Evolutionary conservation across 192 early-diverging fungal species (phyloP).

Genomic region (Geranomyces variabilis): DNA sequence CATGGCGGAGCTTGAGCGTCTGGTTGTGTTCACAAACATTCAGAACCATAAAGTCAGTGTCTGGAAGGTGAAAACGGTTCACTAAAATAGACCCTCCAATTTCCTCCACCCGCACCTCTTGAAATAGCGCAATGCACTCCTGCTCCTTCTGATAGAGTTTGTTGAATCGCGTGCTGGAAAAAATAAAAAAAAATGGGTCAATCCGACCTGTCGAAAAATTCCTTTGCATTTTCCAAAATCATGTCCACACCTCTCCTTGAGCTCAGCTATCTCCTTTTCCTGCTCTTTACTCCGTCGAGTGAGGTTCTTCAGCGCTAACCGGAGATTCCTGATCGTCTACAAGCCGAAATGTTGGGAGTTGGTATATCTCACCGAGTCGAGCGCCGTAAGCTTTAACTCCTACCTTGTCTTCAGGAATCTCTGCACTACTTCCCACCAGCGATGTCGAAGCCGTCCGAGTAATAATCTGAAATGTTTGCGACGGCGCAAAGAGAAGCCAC

Average conservation of each 20-base stretch:
- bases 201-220: not conserved
- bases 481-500: too few species aligned
- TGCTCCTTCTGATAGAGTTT: slow-evolving; percentile 15
- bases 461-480: slow-evolving; percentile 3
- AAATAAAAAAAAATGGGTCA: too few species aligned
- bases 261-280: slow-evolving; percentile 3
- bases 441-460: not conserved
- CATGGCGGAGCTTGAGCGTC: slow-evolving; percentile 10
- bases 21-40: too few species aligned
- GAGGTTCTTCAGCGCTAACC: slow-evolving; percentile 9
- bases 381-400: not conserved
- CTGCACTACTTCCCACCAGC: not conserved
- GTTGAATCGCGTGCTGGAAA: slow-evolving; percentile 14
- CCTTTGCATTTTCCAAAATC: not conserved
- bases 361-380: not conserved
- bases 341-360: not conserved
- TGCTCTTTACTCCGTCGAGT: slow-evolving; percentile 18
- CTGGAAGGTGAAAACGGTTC: not conserved
- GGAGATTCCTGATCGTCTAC: slow-evolving; percentile 25
- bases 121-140: slow-evolving; percentile 14
- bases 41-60: too few species aligned
- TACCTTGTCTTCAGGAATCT: slow-evolving; percentile 16
- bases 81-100: too few species aligned
- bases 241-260: slow-evolving; percentile 24
- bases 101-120: slow-evolving; percentile 5